Evolutionary conservation across 306 rosid species (phyloP).

Genomic region (Citrullus mucosospermus): DNA sequence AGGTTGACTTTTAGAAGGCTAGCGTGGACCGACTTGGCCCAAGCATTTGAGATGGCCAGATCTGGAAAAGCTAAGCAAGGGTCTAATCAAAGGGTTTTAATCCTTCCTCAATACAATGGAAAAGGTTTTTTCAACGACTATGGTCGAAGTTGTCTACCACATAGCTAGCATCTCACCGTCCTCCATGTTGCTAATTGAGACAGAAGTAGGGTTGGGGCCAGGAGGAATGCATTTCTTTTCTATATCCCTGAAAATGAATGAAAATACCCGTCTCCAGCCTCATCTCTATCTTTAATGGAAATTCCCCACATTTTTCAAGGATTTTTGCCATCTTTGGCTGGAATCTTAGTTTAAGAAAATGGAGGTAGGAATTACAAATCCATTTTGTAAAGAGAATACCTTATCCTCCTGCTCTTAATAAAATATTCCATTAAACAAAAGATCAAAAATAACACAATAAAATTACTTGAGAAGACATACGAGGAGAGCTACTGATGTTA

Average conservation of each 20-base stretch:
- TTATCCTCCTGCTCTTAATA: background rate
- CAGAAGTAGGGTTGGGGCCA: background rate
- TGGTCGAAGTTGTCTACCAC: background rate
- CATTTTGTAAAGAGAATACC: background rate
- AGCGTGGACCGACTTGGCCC: background rate
- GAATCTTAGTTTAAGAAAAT: background rate
- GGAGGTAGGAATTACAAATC: background rate
- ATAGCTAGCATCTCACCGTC: background rate
- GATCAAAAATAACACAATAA: background rate
- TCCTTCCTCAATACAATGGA: background rate
- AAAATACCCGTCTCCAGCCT: background rate
- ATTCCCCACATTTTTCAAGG: background rate
- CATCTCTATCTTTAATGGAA: background rate
- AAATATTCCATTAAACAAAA: background rate
- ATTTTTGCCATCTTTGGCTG: background rate
- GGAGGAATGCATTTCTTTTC: background rate
- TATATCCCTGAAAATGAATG: background rate
- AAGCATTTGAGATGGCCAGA: background rate
- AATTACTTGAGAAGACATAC: constrained; percentile 35
- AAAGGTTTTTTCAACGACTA: background rate
- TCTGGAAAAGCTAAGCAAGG: background rate
- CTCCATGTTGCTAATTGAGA: background rate
- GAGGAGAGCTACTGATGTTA: constrained; percentile 56
- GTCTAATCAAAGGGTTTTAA: background rate
- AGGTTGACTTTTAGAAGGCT: background rate